Conservation (phyloP, 164 flowering plant species). For the Aristolochia californica region DNA sequence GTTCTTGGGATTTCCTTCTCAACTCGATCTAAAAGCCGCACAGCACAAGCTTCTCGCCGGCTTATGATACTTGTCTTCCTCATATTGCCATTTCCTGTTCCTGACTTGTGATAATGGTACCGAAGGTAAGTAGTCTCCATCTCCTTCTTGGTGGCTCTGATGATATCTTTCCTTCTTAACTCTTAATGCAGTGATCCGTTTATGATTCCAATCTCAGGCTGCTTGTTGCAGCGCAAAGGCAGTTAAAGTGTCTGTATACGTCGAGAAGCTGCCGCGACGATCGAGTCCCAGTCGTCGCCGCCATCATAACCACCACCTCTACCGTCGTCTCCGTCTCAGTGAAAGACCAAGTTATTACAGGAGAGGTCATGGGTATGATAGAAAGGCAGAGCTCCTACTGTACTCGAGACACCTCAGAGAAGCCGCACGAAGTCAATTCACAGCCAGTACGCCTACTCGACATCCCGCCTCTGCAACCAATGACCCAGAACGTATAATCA, state of each 20-base stretch:
- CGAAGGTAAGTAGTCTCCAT: too few species aligned
- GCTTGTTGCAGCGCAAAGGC: constrained; percentile 16
- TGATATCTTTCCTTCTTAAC: background rate
- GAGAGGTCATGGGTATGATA: constrained; percentile 20
- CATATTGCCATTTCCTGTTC: too few species aligned
- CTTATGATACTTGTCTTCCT: too few species aligned
- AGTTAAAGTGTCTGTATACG: constrained; percentile 34
- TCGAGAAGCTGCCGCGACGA: constrained; percentile 26
- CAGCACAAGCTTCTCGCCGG: too few species aligned
- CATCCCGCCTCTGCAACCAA: constrained; percentile 7
- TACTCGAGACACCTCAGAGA: constrained; percentile 34
- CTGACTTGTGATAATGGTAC: too few species aligned
- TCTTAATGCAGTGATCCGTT: too few species aligned
- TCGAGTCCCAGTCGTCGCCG: constrained; percentile 8
- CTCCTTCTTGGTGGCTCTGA: too few species aligned
- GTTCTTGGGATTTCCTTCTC: too few species aligned
- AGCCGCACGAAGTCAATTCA: constrained; percentile 15
- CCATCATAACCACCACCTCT: constrained; percentile 11
- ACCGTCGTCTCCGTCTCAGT: constrained; percentile 6
- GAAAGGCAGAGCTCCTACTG: constrained; percentile 47
- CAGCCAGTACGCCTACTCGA: constrained; percentile 10
- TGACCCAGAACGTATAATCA: constrained; percentile 8
- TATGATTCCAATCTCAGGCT: constrained; percentile 16
- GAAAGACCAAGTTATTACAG: constrained; percentile 8
- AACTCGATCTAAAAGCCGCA: too few species aligned